Percentiles rank a stretch among this genome's conserved stretches.
Conservation (phyloP, 176 grass and related monocot genomes). For the Dactylis glomerata region DNA sequence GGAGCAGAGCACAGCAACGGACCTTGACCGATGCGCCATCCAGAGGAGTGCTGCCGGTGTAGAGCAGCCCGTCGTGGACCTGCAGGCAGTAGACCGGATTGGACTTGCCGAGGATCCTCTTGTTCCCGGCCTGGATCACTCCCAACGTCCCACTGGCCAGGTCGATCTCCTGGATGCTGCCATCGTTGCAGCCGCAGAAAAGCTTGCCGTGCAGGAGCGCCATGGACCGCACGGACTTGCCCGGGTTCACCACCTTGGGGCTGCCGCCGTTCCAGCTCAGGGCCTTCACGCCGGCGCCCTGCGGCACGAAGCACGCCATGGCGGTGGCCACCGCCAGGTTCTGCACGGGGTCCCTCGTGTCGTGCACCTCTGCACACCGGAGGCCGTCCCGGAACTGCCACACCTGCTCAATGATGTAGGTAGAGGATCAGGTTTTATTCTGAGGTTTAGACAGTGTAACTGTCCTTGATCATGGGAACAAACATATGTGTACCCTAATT, state of each 20-base stretch:
- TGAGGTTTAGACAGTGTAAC: not conserved
- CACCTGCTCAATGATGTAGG: constrained; percentile 27
- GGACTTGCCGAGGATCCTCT: constrained; percentile 62
- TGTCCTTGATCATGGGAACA: not conserved
- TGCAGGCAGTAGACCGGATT: constrained; percentile 49
- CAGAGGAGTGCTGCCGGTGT: constrained; percentile 29
- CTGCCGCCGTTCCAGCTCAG: constrained; percentile 54
- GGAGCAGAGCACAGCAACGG: not conserved
- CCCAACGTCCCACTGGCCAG: constrained; percentile 54
- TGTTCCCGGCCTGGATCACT: constrained; percentile 53
- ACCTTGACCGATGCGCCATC: constrained; percentile 62
- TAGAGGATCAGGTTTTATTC: not conserved
- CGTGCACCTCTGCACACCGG: constrained; percentile 47
- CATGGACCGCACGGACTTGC: constrained; percentile 56
- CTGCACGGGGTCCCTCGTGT: constrained; percentile 48
- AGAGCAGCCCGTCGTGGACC: constrained; percentile 47
- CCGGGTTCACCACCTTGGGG: constrained; percentile 48
- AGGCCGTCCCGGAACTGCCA: constrained; percentile 57
- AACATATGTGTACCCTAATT: constrained; percentile 34
- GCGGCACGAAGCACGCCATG: constrained; percentile 59
- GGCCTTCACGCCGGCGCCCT: constrained; percentile 59
- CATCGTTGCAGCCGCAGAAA: constrained; percentile 62
- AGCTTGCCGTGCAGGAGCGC: constrained; percentile 64
- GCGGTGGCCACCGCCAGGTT: constrained; percentile 38
- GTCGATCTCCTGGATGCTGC: constrained; percentile 70